A percentile compares a stretch with the other conserved stretches of the same genome.
Evolutionary conservation across 139 green algal genomes (phyloP).

Genomic region (Chlorella sp.): DNA sequence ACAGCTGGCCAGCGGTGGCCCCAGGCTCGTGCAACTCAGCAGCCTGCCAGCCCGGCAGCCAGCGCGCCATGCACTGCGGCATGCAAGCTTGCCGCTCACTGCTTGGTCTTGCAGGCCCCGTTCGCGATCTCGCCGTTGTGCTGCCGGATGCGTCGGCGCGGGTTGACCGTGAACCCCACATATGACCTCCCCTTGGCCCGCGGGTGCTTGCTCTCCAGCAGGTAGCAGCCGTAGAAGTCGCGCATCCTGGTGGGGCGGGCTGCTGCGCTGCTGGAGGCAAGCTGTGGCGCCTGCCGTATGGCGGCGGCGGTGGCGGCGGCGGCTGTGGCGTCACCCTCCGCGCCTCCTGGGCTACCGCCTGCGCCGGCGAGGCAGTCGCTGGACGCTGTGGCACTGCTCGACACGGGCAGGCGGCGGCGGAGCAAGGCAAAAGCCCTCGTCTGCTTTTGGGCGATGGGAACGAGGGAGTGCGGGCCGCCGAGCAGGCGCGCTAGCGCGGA

Average conservation of each 20-base stretch:
- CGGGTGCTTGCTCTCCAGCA: slow-evolving; percentile 52
- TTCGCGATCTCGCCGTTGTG: slow-evolving; percentile 91
- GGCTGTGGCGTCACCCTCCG: neutral
- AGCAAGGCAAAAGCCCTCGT: too few species aligned
- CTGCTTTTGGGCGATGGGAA: too few species aligned
- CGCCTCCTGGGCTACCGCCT: neutral
- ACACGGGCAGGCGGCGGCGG: too few species aligned
- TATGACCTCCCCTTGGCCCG: slow-evolving; percentile 51
- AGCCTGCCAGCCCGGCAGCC: too few species aligned
- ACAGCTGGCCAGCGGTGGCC: neutral
- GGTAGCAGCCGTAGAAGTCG: slow-evolving; percentile 64
- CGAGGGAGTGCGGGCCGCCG: too few species aligned
- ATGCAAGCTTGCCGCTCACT: slow-evolving; percentile 36
- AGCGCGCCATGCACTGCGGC: neutral
- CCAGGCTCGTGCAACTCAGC: neutral
- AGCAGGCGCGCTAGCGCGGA: too few species aligned
- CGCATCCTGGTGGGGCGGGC: slow-evolving; percentile 29
- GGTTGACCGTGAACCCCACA: slow-evolving; percentile 92
- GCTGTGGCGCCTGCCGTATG: neutral
- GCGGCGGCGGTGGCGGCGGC: neutral
- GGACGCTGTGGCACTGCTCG: too few species aligned
- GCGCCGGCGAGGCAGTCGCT: too few species aligned
- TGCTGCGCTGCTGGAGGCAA: too few species aligned
- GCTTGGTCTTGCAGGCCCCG: slow-evolving; percentile 81
- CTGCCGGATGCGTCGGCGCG: slow-evolving; percentile 83